A percentile compares a stretch with the other conserved stretches of the same genome.
Evolutionary conservation across 345 rosid species (phyloP).

Genomic region (Pugionium cornutum): DNA sequence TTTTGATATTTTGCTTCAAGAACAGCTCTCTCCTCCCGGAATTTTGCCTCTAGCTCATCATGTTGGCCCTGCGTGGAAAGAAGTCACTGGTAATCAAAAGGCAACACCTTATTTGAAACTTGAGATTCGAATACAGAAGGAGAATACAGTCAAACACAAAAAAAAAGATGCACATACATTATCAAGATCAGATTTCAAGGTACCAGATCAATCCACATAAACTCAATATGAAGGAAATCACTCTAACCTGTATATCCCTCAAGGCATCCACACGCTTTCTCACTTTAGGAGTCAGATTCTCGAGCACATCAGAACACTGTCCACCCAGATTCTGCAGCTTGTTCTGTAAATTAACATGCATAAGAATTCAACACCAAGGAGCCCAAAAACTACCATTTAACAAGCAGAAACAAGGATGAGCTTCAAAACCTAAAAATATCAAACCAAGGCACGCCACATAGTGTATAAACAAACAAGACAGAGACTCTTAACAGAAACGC

Average conservation of each 20-base stretch:
- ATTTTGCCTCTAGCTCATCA: conserved; percentile 77
- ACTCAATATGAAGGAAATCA: background rate
- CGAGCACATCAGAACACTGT: conserved; percentile 61
- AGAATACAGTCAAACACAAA: background rate
- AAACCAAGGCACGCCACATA: conserved; percentile 1
- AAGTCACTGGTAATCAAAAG: background rate
- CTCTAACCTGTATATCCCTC: conserved; percentile 71
- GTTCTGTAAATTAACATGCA: conserved; percentile 41
- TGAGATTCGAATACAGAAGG: background rate
- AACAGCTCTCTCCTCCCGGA: conserved; percentile 79
- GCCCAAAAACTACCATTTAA: conserved; percentile 1
- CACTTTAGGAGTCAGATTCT: conserved; percentile 59
- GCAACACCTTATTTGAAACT: background rate
- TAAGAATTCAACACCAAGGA: conserved; percentile 14
- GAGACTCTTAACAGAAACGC: background rate
- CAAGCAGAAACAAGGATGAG: background rate
- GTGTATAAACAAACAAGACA: background rate
- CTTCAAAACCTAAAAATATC: background rate
- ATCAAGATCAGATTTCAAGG: conserved; percentile 1
- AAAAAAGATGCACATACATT: background rate
- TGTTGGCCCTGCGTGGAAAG: conserved; percentile 59
- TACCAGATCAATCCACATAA: conserved; percentile 1
- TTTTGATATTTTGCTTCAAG: conserved; percentile 83
- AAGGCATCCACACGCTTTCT: conserved; percentile 81
- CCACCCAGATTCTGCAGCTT: conserved; percentile 72